A percentile compares a stretch with the other conserved stretches of the same genome.
Conservation (phyloP, 352 stramenopile genomes). For the Globisporangium orthogonon region DNA sequence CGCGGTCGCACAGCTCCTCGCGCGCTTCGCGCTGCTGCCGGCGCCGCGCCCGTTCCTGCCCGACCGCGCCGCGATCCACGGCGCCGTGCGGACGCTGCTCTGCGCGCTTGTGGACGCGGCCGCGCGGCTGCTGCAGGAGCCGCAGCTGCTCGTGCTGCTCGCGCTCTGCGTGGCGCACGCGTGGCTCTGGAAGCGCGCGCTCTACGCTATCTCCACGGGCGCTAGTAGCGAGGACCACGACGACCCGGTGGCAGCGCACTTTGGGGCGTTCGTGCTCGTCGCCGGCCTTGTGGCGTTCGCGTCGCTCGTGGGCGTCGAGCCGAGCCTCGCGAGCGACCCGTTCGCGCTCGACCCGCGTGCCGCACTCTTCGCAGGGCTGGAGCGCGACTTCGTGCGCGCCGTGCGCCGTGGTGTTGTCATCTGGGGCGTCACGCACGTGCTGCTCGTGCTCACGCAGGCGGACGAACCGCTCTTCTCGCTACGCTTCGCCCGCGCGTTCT, state of each 20-base stretch:
- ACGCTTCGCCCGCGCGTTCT: conserved; percentile 19
- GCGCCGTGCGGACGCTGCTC: conserved; percentile 26
- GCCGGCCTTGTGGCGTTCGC: conserved; percentile 34
- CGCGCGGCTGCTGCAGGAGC: conserved; percentile 28
- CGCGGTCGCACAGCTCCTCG: conserved; percentile 26
- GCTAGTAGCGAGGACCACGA: background rate
- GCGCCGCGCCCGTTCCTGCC: conserved; percentile 18
- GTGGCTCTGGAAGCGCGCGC: conserved; percentile 36
- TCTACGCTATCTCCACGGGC: conserved; percentile 7
- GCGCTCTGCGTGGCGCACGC: conserved; percentile 36
- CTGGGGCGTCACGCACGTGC: conserved; percentile 20
- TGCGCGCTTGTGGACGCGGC: conserved; percentile 26
- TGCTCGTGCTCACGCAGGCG: conserved; percentile 22
- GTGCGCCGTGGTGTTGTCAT: conserved; percentile 32
- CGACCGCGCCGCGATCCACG: conserved; percentile 16
- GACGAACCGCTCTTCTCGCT: conserved; percentile 16
- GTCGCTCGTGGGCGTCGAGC: conserved; percentile 36
- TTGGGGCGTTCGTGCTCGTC: conserved; percentile 28
- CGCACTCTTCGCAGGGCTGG: conserved; percentile 26
- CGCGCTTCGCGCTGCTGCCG: conserved; percentile 41
- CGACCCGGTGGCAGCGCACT: conserved; percentile 11
- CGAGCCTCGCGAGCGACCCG: conserved; percentile 32
- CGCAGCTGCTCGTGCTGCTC: conserved; percentile 37
- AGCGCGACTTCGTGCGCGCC: conserved; percentile 38
- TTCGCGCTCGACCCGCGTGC: conserved; percentile 44